A percentile compares a stretch with the other conserved stretches of the same genome.
Conservation (phyloP, 805 yeast species). For the Naumovozyma dairenensis region DNA sequence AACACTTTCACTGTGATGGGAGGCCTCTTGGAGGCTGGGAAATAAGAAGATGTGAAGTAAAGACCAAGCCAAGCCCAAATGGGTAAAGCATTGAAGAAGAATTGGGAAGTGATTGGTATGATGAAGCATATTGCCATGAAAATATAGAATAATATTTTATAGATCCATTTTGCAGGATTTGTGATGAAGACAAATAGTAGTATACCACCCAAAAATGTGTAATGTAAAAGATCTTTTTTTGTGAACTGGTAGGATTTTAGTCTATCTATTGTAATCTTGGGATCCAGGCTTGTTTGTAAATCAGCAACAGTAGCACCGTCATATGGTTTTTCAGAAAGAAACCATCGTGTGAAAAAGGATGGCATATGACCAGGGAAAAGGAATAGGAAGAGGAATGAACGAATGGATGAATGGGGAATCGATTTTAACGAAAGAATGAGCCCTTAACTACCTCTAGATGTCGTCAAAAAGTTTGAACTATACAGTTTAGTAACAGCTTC, state of each 20-base stretch:
- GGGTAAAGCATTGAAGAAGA: constrained; percentile 74
- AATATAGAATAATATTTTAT: constrained; percentile 27
- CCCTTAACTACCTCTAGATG: too few species aligned
- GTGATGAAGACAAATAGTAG: constrained; percentile 48
- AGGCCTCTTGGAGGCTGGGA: constrained; percentile 69
- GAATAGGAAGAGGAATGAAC: not conserved
- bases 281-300: constrained; percentile 38
- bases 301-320: not conserved
- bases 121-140: constrained; percentile 38
- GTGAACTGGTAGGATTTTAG: constrained; percentile 36
- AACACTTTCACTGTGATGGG: constrained; percentile 77
- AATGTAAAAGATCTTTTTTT: constrained; percentile 41
- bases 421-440: too few species aligned
- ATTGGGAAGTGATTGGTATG: constrained; percentile 76
- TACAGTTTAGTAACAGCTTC: too few species aligned
- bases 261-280: constrained; percentile 32
- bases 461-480: too few species aligned
- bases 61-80: constrained; percentile 77
- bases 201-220: constrained; percentile 40
- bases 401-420: not conserved
- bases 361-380: not conserved
- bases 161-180: constrained; percentile 42
- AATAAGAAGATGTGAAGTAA: constrained; percentile 67
- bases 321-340: not conserved
- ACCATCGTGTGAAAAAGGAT: not conserved